Base-by-base conservation (phyloP, 139 green algal species). In the Micromonas pusilla region DNA sequence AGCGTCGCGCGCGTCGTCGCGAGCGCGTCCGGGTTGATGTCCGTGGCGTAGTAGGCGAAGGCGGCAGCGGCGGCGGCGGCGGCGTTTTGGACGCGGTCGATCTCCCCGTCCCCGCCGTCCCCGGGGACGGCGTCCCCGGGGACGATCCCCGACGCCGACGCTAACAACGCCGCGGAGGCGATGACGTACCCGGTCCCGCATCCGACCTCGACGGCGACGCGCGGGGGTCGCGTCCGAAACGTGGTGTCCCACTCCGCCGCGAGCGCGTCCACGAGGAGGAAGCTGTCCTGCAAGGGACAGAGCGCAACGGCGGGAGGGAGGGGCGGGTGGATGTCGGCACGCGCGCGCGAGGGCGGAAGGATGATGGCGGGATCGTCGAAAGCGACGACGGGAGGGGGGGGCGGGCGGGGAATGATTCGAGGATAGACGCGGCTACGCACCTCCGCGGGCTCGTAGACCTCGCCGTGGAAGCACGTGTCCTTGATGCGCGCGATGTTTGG, bases 101-200 rank as follows among this genome's bases (percentile, higher is more conserved):
- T 78, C 78, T 94, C 53, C 92, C 80, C 77, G 94, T 88, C 4
- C 80, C 85, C 1, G 82, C n/a, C n/a, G n/a, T n/a, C n/a, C n/a
- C n/a, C n/a, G n/a, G n/a, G n/a, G n/a, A n/a, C n/a, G n/a, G n/a
- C n/a, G n/a, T n/a, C n/a, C n/a, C n/a, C n/a, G n/a, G n/a, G n/a
- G n/a, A n/a, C 86, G 25, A 91, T 68, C 38, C 70, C 82, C 6
- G 54, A 9, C 23, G 28, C 76, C 6, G 4, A 3, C 52, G 94
- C 74, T 20, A 93, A 75, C 52, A 92, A 76, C 0, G 88, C 90
- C 0, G 91, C n/a, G 0, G 92, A 96, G 62, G 84, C 86, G 53
- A 90, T 84, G 5, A 96, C 87, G 72, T 92, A 97, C 21, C 92
- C 93, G 62, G 87, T 94, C 39, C 93, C 93, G 75, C 85, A 87